Evolutionary conservation across 2,329 filamentous ascomycete genomes (phyloP).

Genomic region (Cladobotryum protrusum): DNA sequence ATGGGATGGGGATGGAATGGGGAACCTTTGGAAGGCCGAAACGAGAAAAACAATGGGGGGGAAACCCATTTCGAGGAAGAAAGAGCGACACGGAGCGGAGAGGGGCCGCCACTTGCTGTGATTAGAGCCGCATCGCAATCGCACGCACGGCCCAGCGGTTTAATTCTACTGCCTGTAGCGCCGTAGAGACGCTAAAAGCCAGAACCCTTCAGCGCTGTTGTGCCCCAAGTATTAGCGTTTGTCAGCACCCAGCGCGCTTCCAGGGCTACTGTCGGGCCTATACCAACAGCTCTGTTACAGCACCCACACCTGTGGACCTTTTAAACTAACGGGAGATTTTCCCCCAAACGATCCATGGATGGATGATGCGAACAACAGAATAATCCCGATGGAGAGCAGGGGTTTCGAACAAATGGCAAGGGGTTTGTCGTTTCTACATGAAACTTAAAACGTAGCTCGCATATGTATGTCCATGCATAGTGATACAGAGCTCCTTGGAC

Average conservation of each 20-base stretch:
- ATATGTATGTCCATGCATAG: neutral
- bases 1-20: neutral
- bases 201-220: neutral
- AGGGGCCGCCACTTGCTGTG: neutral
- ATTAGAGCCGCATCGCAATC: constrained; percentile 4
- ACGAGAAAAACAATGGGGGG: neutral
- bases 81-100: neutral
- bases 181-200: neutral
- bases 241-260: constrained; percentile 1
- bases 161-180: neutral
- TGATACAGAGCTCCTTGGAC: neutral
- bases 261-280: neutral
- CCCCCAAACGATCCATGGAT: no score
- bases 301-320: no score
- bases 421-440: no score
- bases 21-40: neutral
- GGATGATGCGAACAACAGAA: no score
- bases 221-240: constrained; percentile 2
- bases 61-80: neutral
- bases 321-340: no score
- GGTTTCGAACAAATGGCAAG: no score
- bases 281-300: no score
- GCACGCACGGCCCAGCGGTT: neutral
- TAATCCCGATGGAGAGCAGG: no score
- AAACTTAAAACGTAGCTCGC: no score